Conservation (phyloP, 257 asterid species). For the Nicotiana obtusifolia region DNA sequence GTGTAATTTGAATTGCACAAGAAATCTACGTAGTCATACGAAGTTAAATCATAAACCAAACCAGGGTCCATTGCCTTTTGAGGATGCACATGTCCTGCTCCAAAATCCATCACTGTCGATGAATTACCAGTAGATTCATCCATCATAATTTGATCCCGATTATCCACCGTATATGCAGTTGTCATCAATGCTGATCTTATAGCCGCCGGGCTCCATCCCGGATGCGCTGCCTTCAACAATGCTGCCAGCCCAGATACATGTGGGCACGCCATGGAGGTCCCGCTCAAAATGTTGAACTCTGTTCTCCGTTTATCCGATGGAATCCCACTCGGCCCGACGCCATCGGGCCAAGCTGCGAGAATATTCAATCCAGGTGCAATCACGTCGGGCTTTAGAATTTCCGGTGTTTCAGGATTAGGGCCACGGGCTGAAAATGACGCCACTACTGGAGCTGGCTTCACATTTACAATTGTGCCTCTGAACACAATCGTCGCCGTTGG, state of each 20-base stretch:
- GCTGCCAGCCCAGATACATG: conserved; percentile 86
- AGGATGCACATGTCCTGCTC: conserved; percentile 89
- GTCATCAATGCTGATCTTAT: conserved; percentile 88
- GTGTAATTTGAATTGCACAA: conserved; percentile 78
- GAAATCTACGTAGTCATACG: conserved; percentile 72
- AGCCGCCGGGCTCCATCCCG: conserved; percentile 90
- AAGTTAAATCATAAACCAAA: conserved; percentile 52
- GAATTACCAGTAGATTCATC: conserved; percentile 76
- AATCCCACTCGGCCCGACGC: conserved; percentile 63
- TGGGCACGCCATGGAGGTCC: conserved; percentile 94
- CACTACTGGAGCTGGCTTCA: conserved; percentile 77
- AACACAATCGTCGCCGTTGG: conserved; percentile 57
- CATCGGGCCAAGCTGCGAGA: conserved; percentile 87
- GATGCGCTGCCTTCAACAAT: conserved; percentile 81
- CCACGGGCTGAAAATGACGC: conserved; percentile 90
- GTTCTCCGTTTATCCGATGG: conserved; percentile 59
- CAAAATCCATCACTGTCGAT: conserved; percentile 76
- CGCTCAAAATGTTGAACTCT: conserved; percentile 74
- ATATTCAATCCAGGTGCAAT: conserved; percentile 90
- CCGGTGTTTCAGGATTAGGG: conserved; percentile 77
- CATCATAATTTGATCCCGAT: conserved; percentile 53
- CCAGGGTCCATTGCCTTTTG: conserved; percentile 90
- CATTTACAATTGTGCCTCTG: conserved; percentile 60
- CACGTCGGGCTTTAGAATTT: conserved; percentile 76
- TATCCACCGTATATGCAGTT: conserved; percentile 67